Evolutionary conservation across 768 basidiomycete species (phyloP), one percentile per base, ranked within the genome.

Genomic region (Mycena vulgaris): DNA sequence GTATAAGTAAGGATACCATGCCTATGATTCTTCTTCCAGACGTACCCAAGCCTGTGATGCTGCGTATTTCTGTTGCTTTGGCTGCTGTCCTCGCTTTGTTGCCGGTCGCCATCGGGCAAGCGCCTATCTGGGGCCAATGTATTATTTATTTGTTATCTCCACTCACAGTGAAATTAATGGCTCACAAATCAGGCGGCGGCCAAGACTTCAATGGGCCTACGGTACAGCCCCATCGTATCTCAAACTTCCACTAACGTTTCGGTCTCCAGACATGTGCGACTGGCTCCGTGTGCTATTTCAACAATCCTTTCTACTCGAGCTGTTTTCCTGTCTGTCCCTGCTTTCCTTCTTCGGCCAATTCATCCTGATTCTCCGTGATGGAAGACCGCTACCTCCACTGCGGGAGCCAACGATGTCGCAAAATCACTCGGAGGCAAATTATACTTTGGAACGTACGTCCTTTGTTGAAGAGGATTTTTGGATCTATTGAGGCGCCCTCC

Each of bases 361-460:
- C 11, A 14, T 30, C 35, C 23, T 37, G n/a, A 53, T 21, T 37
- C 25, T 5, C 5, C 28, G 13, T 25, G 16, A 28, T 40, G 11
- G 8, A 37, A 33, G 53, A 40, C 14, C 21, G 28, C 45, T 5
- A 73, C 75, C 16, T 69, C 79, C 19, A 69, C 71, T 35, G 55
- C 72, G n/a, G 70, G 57, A 51, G 70, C 85, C 10, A 78, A 86
- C 75, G 69, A 66, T 8, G 79, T 80, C 2, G 84, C 86, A 6
- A 81, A 75, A 70, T 76, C 79, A 2, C 19, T 58, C 13, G 78
- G 82, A 14, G 83, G 84, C 4, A 86, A 85, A 76, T 70, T 81
- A 16, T 88, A 87, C 78, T 85, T 87, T 59, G 85, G 86, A 19
- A 76, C 82, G 62, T 45, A 28, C 61, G 68, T 63, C 25, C 8